phyloP scores from a whole-genome alignment of 306 rosid species.

The Chamaecrista fasciculata region DNA sequence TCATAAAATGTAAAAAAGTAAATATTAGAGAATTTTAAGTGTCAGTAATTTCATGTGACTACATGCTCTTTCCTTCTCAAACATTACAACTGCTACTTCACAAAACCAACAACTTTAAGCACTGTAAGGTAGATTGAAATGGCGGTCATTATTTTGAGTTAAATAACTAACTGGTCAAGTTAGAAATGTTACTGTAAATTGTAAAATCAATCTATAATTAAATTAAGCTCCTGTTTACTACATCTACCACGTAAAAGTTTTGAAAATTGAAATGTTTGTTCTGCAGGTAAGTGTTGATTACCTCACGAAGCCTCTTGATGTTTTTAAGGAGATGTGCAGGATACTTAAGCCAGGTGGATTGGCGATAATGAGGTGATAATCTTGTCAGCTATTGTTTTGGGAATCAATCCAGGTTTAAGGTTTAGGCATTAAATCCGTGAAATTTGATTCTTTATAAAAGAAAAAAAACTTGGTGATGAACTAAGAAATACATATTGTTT shows the following conservation, averaged over 20 bases:
- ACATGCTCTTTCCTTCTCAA: neutral
- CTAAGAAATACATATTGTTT: too few relatives aligned
- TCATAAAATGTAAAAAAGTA: neutral
- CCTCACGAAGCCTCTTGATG: slow-evolving; percentile 67
- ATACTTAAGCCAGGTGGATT: slow-evolving; percentile 79
- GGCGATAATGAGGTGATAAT: slow-evolving; percentile 65
- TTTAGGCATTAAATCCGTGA: neutral
- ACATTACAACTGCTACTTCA: neutral
- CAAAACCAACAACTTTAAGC: neutral
- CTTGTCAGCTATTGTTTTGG: slow-evolving; percentile 14
- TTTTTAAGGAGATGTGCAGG: slow-evolving; percentile 71
- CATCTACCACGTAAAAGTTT: slow-evolving; percentile 4
- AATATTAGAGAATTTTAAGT: neutral
- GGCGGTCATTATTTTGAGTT: neutral
- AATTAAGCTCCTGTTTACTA: neutral
- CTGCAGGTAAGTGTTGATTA: slow-evolving; percentile 85
- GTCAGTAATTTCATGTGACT: neutral
- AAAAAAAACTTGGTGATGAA: neutral
- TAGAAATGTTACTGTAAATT: neutral
- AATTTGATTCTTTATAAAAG: slow-evolving; percentile 10
- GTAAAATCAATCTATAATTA: neutral
- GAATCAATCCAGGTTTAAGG: slow-evolving; percentile 10
- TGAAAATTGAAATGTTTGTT: slow-evolving; percentile 17
- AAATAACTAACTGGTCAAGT: slow-evolving; percentile 5
- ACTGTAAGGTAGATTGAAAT: neutral